Percentiles rank a stretch among this genome's conserved stretches.
These are phyloP conservation scores for Beauveria sp. DNA, from an alignment of 2,329 filamentous ascomycete species.

Conservation along the genomic window DNA sequence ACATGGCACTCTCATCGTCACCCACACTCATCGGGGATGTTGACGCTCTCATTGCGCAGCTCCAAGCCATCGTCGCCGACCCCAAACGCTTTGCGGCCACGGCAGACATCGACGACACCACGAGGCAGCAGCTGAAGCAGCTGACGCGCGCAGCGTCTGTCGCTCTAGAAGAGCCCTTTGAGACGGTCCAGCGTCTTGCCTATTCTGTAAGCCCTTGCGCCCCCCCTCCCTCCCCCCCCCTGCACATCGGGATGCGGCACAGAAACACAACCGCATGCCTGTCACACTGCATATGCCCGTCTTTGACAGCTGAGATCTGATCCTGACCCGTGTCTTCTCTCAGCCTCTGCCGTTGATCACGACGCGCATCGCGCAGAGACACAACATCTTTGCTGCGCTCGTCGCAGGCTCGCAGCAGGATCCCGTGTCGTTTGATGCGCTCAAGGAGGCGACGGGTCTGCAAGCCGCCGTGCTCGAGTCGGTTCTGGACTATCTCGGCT, in stretches of 20 bases:
- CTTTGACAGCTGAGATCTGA: not conserved
- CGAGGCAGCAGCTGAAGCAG: slow-evolving; percentile 9
- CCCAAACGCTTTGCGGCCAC: not conserved
- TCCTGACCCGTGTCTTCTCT: not conserved
- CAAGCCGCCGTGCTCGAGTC: slow-evolving; percentile 11
- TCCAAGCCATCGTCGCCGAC: slow-evolving; percentile 8
- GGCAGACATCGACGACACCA: not conserved
- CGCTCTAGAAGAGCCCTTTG: slow-evolving; percentile 15
- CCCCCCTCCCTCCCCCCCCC: not conserved
- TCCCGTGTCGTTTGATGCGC: slow-evolving; percentile 10
- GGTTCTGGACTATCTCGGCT: slow-evolving; percentile 14
- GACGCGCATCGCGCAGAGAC: slow-evolving; percentile 13
- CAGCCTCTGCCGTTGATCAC: slow-evolving; percentile 14
- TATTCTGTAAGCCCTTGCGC: slow-evolving; percentile 12
- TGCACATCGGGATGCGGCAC: not conserved
- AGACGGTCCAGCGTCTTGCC: slow-evolving; percentile 14
- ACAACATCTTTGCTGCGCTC: slow-evolving; percentile 13
- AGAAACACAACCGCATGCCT: not conserved
- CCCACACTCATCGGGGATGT: not conserved
- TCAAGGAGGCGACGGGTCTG: slow-evolving; percentile 9
- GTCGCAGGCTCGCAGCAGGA: not conserved
- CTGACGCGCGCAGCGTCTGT: slow-evolving; percentile 11
- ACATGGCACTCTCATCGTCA: not conserved
- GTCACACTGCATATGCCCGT: not conserved
- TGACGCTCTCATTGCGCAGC: slow-evolving; percentile 14